A percentile compares a stretch with the other conserved stretches of the same genome.
phyloP scores from a whole-genome alignment of 169 alveolate species.

The Cytauxzoon felis region DNA sequence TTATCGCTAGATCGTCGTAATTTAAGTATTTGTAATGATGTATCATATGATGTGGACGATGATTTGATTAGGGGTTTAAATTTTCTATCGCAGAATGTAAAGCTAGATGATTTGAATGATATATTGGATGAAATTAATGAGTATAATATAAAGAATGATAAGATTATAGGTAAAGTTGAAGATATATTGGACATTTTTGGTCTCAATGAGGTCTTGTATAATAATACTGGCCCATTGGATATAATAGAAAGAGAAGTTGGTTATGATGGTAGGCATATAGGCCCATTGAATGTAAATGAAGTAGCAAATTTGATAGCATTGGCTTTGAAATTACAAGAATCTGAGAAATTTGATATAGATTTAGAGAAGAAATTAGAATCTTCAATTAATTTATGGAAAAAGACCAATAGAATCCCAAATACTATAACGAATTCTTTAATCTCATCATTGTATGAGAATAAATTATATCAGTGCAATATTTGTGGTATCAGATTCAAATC shows the following conservation, averaged over 20 bases:
- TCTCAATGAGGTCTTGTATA: background rate
- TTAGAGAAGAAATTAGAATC: constrained; percentile 34
- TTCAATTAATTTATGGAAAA: constrained; percentile 37
- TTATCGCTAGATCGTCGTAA: constrained; percentile 3
- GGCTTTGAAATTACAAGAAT: constrained; percentile 54
- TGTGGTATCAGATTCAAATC: constrained; percentile 44
- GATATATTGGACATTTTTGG: constrained; percentile 23
- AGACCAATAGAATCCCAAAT: constrained; percentile 40
- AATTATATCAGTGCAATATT: constrained; percentile 21
- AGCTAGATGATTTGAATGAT: background rate
- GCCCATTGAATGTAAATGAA: constrained; percentile 53
- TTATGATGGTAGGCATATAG: constrained; percentile 14
- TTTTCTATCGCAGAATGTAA: constrained; percentile 21
- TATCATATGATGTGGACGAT: constrained; percentile 6
- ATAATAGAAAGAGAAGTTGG: constrained; percentile 14
- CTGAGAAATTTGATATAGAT: constrained; percentile 10
- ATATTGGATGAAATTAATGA: background rate
- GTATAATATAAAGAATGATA: background rate
- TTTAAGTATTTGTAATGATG: constrained; percentile 3
- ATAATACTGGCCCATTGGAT: background rate
- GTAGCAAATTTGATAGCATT: constrained; percentile 38
- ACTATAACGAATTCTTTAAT: constrained; percentile 20
- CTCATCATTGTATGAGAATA: constrained; percentile 16
- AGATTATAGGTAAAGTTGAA: constrained; percentile 5
- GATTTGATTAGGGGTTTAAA: constrained; percentile 24